phyloP scores from a whole-genome alignment of 176 grass and related monocot species.

The Tuctoria greenei region DNA sequence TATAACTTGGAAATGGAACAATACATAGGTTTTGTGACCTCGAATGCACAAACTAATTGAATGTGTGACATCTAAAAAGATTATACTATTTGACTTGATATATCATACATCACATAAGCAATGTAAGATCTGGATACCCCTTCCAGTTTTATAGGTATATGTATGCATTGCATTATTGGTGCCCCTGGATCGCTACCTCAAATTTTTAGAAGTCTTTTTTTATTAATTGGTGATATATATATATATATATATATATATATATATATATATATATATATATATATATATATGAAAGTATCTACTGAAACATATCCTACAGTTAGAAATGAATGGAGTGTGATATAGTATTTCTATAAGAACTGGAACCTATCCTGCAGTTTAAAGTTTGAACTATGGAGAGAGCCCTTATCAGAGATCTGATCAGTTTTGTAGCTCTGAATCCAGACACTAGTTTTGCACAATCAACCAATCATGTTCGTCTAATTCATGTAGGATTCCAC shows the following conservation, averaged over 20 bases:
- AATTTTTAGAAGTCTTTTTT: neutral
- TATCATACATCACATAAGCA: neutral
- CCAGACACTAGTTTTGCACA: neutral
- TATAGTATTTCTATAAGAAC: neutral
- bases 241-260: too few relatives aligned
- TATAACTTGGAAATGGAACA: neutral
- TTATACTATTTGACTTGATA: neutral
- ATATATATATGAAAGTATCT: constrained; percentile 3
- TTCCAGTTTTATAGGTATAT: neutral
- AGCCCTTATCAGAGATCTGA: too few relatives aligned
- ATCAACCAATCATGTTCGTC: neutral
- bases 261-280: too few relatives aligned
- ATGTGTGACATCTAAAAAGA: neutral
- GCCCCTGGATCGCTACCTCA: neutral
- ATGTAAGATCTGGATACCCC: neutral
- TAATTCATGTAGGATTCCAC: neutral
- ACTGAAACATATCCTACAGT: too few relatives aligned
- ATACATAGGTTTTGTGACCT: neutral
- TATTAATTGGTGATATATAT: neutral
- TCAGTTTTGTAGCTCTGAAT: neutral
- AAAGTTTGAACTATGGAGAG: too few relatives aligned
- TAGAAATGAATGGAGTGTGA: neutral
- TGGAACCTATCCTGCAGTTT: too few relatives aligned
- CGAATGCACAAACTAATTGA: neutral
- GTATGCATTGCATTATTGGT: neutral